Percentiles rank a stretch among this genome's conserved stretches.
Evolutionary conservation across 768 basidiomycete genomes (phyloP).

Genomic region (Phlebiopsis flavidoalba): DNA sequence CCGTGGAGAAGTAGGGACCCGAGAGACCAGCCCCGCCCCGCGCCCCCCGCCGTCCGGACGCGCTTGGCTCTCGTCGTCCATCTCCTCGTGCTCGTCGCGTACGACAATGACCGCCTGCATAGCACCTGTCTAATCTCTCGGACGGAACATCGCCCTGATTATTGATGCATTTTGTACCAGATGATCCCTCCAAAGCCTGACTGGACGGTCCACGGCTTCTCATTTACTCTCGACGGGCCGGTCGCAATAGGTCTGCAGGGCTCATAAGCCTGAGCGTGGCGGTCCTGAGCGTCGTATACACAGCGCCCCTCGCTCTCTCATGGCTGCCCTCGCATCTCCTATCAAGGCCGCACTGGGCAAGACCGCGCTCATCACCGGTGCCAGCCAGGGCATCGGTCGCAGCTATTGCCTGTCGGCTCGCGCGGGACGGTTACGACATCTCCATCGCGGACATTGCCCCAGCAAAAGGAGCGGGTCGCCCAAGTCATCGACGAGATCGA

Average conservation of each 20-base stretch:
- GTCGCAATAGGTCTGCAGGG: not conserved
- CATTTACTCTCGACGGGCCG: not conserved
- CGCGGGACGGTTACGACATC: constrained; percentile 41
- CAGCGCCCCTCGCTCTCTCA: not conserved
- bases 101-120: not conserved
- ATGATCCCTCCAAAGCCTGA: not conserved
- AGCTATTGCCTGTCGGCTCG: constrained; percentile 43
- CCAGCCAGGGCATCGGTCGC: constrained; percentile 42
- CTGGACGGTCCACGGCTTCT: not conserved
- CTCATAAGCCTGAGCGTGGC: not conserved
- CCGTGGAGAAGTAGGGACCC: not conserved
- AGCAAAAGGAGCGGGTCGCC: constrained; percentile 19
- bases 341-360: constrained; percentile 25
- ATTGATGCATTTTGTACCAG: not conserved
- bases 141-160: not conserved
- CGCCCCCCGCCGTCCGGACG: no score
- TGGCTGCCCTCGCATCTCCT: constrained; percentile 12
- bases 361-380: constrained; percentile 41
- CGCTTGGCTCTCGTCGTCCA: not conserved
- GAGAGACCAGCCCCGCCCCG: not conserved
- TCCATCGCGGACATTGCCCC: constrained; percentile 39
- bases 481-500: constrained; percentile 25
- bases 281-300: not conserved
- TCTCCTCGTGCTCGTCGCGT: not conserved
- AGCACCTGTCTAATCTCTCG: not conserved